Evolutionary conservation across 345 rosid genomes (phyloP), one percentile per base, ranked within the genome.

Genomic region (Sisymbrium irio): DNA sequence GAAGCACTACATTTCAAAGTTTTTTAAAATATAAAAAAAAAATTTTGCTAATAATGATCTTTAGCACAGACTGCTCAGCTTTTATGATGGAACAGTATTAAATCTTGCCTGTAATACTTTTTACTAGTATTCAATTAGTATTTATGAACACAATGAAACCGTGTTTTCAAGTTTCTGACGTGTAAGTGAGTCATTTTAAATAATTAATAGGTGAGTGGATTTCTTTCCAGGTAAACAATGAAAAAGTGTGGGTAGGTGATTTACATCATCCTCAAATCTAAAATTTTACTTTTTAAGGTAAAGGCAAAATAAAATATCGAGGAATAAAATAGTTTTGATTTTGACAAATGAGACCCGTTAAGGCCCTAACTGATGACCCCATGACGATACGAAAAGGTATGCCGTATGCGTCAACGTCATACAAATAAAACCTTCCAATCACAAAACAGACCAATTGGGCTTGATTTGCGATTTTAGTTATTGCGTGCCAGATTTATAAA

Each of bases 101-200:
- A 57, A 74, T 65, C 42, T 30, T 66, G 44, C 36, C 13, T 50
- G 19, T 30, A 18, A 28, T 9, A 39, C 73, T 75, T 65, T 66
- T 22, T 17, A 53, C 27, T 17, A 54, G 5, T 65, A 42, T 32
- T 62, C 45, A 64, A 56, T 41, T 5, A 47, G 49, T 67, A 57
- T 66, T 30, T 49, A 2, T 28, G 74, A 51, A 36, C 79, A 51
- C 63, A 49, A 64, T 58, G 67, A 77, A 71, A 77, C 67, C 62
- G 57, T 71, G 46, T 30, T 58, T 57, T 12, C 63, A 49, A 71
- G 62, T 47, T 58, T 77, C 76, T 71, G 73, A 77, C 80, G 80
- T 77, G 77, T 77, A 49, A 49, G 18, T 71, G 77, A 65, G 73
- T 77, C 77, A 77, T 40, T 27, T 57, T 58, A 64, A 71, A 30